Evolutionary conservation across 1,284 basidiomycete species (phyloP).

Genomic region (Malassezia sp.): DNA sequence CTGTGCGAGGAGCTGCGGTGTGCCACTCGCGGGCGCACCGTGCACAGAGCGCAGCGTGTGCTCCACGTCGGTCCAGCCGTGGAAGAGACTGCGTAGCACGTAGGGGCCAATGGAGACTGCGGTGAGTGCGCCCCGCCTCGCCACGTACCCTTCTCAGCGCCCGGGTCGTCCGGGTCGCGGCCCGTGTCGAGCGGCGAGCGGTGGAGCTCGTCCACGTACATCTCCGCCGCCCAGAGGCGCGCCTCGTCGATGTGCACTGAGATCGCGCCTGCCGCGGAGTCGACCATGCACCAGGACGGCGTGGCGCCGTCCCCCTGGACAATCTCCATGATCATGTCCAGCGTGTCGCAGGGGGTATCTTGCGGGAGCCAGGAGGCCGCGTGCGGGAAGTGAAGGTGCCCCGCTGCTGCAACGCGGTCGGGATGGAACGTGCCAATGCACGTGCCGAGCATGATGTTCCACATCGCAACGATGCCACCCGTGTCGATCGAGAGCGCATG

Average conservation of each 20-base stretch:
- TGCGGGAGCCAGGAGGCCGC: constrained; percentile 24
- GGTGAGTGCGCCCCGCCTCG: too few species aligned
- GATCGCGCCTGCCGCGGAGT: constrained; percentile 78
- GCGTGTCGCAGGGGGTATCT: constrained; percentile 53
- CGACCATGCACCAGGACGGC: constrained; percentile 71
- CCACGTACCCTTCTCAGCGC: constrained; percentile 8
- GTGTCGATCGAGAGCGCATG: constrained; percentile 87
- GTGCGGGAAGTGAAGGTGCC: neutral
- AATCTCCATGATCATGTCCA: constrained; percentile 72
- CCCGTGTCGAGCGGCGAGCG: constrained; percentile 17
- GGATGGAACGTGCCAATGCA: constrained; percentile 68
- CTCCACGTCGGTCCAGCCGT: constrained; percentile 34
- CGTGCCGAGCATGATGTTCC: constrained; percentile 72
- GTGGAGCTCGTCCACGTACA: constrained; percentile 79
- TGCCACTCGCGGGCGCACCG: neutral
- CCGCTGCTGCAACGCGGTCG: constrained; percentile 51
- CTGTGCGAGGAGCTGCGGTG: neutral
- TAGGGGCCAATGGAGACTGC: constrained; percentile 39
- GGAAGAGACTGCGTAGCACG: constrained; percentile 43
- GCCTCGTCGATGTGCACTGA: constrained; percentile 73
- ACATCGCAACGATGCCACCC: constrained; percentile 67
- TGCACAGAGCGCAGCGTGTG: constrained; percentile 18
- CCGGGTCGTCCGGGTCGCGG: neutral
- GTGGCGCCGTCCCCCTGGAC: constrained; percentile 86
- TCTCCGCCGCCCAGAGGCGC: constrained; percentile 80